Base-by-base conservation (phyloP, 768 basidiomycete species). In the Tricholoma furcatifolium region DNA sequence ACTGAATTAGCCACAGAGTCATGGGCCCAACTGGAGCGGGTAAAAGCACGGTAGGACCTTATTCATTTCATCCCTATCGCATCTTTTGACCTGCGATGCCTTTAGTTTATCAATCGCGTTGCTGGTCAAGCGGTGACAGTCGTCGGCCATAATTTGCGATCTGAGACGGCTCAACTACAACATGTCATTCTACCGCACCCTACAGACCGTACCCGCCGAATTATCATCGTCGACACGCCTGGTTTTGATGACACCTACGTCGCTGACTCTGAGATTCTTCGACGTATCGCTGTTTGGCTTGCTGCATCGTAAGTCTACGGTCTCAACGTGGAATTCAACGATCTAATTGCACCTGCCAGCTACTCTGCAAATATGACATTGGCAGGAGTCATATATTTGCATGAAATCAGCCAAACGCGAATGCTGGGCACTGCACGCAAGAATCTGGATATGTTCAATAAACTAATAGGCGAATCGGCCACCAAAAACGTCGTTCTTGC, bases 11-110 rank as follows among this genome's bases (percentile, higher is more conserved):
- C 8, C n/a, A 32, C 23, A 57, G 56, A 23, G 41, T 57, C 31
- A 43, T 58, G 44, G 57, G 57, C 3, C 50, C 50, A 35, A 51
- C 53, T 20, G 57, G 57, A 44, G 44, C 50, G 7, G 57, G 57
- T 2, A 58, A 54, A 48, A 58, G 57, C 49, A 53, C 53, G 42
- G 57, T 58, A 49, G 17, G 46, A 11, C 2, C 23, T 17, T 36
- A 17, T 14, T 15, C 6, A 9, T 20, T 4, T 7, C 8, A 17
- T 15, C 17, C 8, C 2, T 11, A 1, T 11, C 44, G 23, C 15
- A 32, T 24, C 20, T 6, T 18, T 27, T 17, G 35, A 21, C 35
- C n/a, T 24, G 18, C 21, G 18, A 27, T 27, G 3, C 20, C 24
- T 23, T 15, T 44, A 53, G 51, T 53, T 53, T 24, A 47, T 53